Base-by-base conservation (phyloP, 345 rosid species). In the Capsella bursapastoris region DNA sequence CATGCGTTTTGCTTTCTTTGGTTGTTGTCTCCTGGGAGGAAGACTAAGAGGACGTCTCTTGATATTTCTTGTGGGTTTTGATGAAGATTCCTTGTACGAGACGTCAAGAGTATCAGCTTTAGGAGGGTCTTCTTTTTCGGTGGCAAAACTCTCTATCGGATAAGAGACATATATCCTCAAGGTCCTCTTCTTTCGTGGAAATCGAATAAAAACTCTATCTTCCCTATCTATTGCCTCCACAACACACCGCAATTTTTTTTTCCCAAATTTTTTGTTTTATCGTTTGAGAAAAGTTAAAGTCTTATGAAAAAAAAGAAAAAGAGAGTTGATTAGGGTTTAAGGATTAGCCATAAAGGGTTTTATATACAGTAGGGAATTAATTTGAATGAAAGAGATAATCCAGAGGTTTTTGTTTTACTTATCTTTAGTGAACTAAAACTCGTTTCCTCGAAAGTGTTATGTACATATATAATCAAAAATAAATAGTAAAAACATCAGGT, bases 141-240 rank as follows among this genome's bases (percentile, higher is more conserved):
- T 2, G 34, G 4, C 6, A 40, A 13, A 11, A 15, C 22, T 48
- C 65, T 22, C 34, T 12, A 13, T 37, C 40, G 48, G 5, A 18
- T 15, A 4, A 25, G 1, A 27, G 18, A 56, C 4, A 56, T 16
- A 37, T 4, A 14, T 4, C 13, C 13, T 61, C 12, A 61, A 25
- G 18, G 34, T 41, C 41, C 35, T 61, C 35, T 25, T 61, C 66
- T 25, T 7, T 61, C 35, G 18, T 61, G 35, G 50, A 41, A 41
- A 1, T 22, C 12, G 18, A 61, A 40, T 13, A 25, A 40, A 61
- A n/a, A 45, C 13, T 41, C 50, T 41, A 1, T 41, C 18, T 25
- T 61, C 18, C 15, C 22, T 61, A 50, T 3, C 51, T 2, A 3
- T 25, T 4, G 50, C 35, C 18, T 40, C 66, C 13, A 25, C 3